phyloP scores from a whole-genome alignment of 768 basidiomycete genomes.

The Podaxis sp. region DNA sequence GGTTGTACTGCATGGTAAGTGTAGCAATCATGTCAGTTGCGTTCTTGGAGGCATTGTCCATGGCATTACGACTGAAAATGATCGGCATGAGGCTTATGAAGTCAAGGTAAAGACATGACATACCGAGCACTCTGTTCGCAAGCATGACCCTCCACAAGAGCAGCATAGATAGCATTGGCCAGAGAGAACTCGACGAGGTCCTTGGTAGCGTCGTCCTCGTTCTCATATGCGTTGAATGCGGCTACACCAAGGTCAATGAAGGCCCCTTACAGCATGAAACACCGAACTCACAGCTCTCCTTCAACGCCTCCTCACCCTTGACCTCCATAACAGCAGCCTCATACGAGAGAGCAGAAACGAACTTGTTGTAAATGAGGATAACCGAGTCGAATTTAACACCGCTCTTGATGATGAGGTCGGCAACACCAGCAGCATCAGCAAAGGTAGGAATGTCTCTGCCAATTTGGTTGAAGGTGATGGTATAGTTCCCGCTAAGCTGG shows the following conservation, averaged over 20 bases:
- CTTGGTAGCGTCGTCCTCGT: slow-evolving; percentile 93
- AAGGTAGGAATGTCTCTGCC: slow-evolving; percentile 97
- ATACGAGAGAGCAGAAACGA: slow-evolving; percentile 88
- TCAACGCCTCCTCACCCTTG: slow-evolving; percentile 76
- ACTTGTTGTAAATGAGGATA: slow-evolving; percentile 77
- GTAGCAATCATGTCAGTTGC: slow-evolving; percentile 87
- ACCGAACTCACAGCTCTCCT: slow-evolving; percentile 64
- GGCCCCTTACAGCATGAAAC: not conserved
- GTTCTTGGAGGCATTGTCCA: slow-evolving; percentile 99
- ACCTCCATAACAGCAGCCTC: slow-evolving; percentile 74
- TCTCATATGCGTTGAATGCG: slow-evolving; percentile 93
- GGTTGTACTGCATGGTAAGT: slow-evolving; percentile 94
- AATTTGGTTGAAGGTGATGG: slow-evolving; percentile 94
- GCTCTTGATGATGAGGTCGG: slow-evolving; percentile 86
- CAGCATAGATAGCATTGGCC: slow-evolving; percentile 93
- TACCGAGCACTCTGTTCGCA: slow-evolving; percentile 92
- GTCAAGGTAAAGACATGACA: slow-evolving; percentile 14
- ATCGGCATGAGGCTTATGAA: slow-evolving; percentile 9
- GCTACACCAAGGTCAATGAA: slow-evolving; percentile 33
- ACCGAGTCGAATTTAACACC: slow-evolving; percentile 86
- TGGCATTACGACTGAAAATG: slow-evolving; percentile 79
- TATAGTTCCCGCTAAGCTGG: slow-evolving; percentile 56
- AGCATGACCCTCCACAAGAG: slow-evolving; percentile 92
- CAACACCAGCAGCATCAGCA: slow-evolving; percentile 89
- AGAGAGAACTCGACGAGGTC: slow-evolving; percentile 94